phyloP scores from a whole-genome alignment of 345 rosid species.

The Populus alba region DNA sequence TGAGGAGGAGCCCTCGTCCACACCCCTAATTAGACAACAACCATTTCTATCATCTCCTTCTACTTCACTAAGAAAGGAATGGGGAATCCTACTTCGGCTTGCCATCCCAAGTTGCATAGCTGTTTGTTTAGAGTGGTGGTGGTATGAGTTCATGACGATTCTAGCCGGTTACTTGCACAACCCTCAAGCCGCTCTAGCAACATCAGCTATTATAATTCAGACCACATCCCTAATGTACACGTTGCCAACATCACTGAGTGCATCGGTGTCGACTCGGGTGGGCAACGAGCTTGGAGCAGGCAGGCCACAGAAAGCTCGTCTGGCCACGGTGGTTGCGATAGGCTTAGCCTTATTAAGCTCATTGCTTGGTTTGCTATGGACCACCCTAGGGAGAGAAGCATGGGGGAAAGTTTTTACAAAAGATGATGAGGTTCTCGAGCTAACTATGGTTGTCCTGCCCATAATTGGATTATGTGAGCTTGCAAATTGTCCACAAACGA shows the following conservation, averaged over 20 bases:
- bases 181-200: slow-evolving; percentile 58
- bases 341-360: slow-evolving; percentile 53
- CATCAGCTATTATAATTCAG: slow-evolving; percentile 77
- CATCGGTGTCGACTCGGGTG: slow-evolving; percentile 74
- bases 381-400: slow-evolving; percentile 56
- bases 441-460: slow-evolving; percentile 62
- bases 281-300: slow-evolving; percentile 90
- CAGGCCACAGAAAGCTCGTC: slow-evolving; percentile 53
- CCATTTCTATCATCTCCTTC: background rate
- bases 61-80: slow-evolving; percentile 30
- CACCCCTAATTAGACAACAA: background rate
- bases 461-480: slow-evolving; percentile 85
- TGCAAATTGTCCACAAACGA: slow-evolving; percentile 93
- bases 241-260: slow-evolving; percentile 65
- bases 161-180: slow-evolving; percentile 61
- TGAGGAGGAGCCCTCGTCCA: background rate
- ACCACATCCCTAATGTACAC: slow-evolving; percentile 87
- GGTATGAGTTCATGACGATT: slow-evolving; percentile 97
- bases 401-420: slow-evolving; percentile 70
- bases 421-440: slow-evolving; percentile 50
- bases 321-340: slow-evolving; percentile 56
- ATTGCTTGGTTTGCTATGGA: slow-evolving; percentile 51
- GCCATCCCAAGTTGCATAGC: slow-evolving; percentile 81
- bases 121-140: slow-evolving; percentile 98
- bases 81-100: slow-evolving; percentile 56